Evolutionary conservation across 148 eudicot genomes (phyloP), one percentile per base, ranked within the genome.

Genomic region (Mesembryanthemum crystallinum): DNA sequence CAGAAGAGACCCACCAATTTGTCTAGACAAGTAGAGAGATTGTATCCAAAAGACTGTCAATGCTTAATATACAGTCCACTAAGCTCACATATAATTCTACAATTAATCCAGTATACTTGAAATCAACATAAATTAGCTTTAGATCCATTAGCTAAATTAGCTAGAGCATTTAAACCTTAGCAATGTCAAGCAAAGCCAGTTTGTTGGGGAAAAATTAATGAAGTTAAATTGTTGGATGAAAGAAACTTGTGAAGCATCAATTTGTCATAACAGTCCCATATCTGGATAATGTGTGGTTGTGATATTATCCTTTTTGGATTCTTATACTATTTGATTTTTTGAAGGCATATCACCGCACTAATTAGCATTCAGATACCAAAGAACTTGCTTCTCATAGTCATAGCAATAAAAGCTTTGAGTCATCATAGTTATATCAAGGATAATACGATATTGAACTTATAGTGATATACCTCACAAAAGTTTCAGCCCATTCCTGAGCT

Each of bases 401-500:
- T 14, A 27, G 14, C 39, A 20, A 3, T 10, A 47, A 28, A 43
- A 70, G 23, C 20, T n/a, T 18, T 23, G 3, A 43, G 37, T 49
- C 2, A 45, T 45, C 47, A 32, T 45, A 62, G 29, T 52, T 37
- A 65, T 51, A 29, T 0, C 5, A 4, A 18, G 15, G 25, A 24
- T 17, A 39, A 58, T 21, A 49, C 15, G 30, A 14, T 25, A 37
- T 60, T 61, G 49, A 54, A 33, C 28, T 9, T 55, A 66, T 12
- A 63, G 45, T 24, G 58, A 83, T 8, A 70, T 84, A 95, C 99
- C 99, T 92, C 37, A 95, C 99, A 63, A 95, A 95, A 74, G 89
- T 89, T 86, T 95, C 97, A 64, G 97, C 97, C 98, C 99, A 95
- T 75, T 95, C 87, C 83, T 95, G 99, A 78, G 97, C 92, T 80